Conservation (phyloP, 2,329 filamentous ascomycete genomes). For the Fusarium poae region DNA sequence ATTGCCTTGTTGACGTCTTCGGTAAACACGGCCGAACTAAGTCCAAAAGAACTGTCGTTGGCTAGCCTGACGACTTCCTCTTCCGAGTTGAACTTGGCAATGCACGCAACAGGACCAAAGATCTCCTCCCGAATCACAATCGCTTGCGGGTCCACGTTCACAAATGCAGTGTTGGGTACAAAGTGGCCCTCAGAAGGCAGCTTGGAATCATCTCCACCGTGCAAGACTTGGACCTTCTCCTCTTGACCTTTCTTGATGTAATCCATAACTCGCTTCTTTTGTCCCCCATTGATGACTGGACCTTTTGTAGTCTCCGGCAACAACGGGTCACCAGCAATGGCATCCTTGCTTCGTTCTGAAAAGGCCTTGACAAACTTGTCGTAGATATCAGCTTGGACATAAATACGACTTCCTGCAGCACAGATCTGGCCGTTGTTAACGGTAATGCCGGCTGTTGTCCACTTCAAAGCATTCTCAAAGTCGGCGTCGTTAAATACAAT, state of each 20-base stretch:
- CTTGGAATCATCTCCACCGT: constrained; percentile 19
- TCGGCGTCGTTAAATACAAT: constrained; percentile 72
- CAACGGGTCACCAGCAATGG: constrained; percentile 42
- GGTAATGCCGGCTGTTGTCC: constrained; percentile 56
- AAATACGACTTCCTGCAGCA: constrained; percentile 68
- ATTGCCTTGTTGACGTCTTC: constrained; percentile 57
- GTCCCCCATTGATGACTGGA: constrained; percentile 67
- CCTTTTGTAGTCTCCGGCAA: constrained; percentile 52
- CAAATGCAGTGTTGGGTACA: constrained; percentile 49
- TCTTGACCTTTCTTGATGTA: constrained; percentile 51
- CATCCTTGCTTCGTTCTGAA: constrained; percentile 10
- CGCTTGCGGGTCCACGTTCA: constrained; percentile 30
- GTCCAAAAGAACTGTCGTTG: constrained; percentile 24
- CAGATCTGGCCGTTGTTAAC: constrained; percentile 71
- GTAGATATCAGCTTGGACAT: constrained; percentile 68
- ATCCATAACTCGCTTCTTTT: constrained; percentile 67
- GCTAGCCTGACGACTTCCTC: constrained; percentile 25
- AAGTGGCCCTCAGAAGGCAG: constrained; percentile 40
- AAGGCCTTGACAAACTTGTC: constrained; percentile 53
- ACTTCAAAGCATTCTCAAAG: constrained; percentile 71
- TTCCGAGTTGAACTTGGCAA: constrained; percentile 28
- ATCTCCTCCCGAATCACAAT: constrained; percentile 32
- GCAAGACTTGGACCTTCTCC: constrained; percentile 27
- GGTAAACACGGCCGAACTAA: constrained; percentile 60
- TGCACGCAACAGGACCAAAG: constrained; percentile 24